phyloP scores from a whole-genome alignment of 2,329 filamentous ascomycete species.

The Colletotrichum spinosum region DNA sequence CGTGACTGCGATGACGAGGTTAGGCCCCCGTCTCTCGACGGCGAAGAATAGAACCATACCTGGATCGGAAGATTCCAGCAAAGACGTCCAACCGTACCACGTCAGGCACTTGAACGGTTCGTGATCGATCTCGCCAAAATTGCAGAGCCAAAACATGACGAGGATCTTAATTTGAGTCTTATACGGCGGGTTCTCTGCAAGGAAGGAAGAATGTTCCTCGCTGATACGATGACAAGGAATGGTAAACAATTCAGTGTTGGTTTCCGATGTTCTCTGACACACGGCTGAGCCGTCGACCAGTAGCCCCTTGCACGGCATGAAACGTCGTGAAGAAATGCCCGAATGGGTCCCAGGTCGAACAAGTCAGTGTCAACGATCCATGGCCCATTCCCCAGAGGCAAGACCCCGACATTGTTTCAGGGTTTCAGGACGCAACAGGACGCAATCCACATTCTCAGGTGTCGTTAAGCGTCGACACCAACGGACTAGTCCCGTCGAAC shows the following conservation, averaged over 20 bases:
- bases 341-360: constrained; percentile 16
- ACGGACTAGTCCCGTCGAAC: constrained; percentile 3
- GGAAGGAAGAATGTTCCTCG: constrained; percentile 24
- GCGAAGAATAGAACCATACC: no score
- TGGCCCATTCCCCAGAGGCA: constrained; percentile 2
- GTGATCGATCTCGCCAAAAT: not conserved
- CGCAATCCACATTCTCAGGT: constrained; percentile 30
- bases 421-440: constrained; percentile 24
- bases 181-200: constrained; percentile 7
- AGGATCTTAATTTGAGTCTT: constrained; percentile 25
- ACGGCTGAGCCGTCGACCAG: constrained; percentile 2
- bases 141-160: not conserved
- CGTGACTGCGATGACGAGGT: no score
- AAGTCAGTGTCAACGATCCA: not conserved
- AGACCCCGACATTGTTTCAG: constrained; percentile 9
- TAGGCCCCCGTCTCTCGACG: no score
- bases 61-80: not conserved
- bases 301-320: constrained; percentile 13
- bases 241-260: no score
- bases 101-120: not conserved
- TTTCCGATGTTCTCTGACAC: no score
- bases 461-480: constrained; percentile 8
- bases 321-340: constrained; percentile 25
- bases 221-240: not conserved
- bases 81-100: not conserved